Percentiles rank a stretch among this genome's conserved stretches.
Evolutionary conservation across 2,329 filamentous ascomycete species (phyloP).

Genomic region (Penicillium expansum): DNA sequence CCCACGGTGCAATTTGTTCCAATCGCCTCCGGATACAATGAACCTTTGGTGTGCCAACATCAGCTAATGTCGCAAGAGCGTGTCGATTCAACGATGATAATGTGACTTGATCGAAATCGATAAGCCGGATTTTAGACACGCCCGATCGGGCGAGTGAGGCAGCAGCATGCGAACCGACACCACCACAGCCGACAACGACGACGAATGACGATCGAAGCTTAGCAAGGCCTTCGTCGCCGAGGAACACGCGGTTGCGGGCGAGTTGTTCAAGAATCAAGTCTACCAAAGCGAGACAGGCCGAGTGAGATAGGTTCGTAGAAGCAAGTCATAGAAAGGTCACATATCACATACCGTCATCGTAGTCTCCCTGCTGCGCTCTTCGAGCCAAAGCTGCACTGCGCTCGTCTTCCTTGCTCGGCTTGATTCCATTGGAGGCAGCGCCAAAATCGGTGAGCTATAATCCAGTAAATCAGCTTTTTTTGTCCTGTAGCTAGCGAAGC

Average conservation of each 20-base stretch:
- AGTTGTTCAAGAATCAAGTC: conserved; percentile 93
- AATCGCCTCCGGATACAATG: conserved; percentile 75
- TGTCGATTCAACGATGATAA: conserved; percentile 94
- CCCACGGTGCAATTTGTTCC: conserved; percentile 87
- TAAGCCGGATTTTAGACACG: conserved; percentile 78
- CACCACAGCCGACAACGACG: conserved; percentile 87
- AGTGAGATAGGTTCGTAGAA: conserved; percentile 6
- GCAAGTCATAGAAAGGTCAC: not conserved
- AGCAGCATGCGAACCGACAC: conserved; percentile 88
- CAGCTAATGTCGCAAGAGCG: conserved; percentile 86
- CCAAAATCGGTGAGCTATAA: conserved; percentile 53
- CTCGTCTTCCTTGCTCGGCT: conserved; percentile 54
- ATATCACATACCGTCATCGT: conserved; percentile 56
- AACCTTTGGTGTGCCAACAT: conserved; percentile 92
- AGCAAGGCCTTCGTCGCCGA: conserved; percentile 74
- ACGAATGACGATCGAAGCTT: conserved; percentile 81
- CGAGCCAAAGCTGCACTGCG: conserved; percentile 57
- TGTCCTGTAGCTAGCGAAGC: not conserved
- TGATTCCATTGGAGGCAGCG: conserved; percentile 31
- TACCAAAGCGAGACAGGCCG: conserved; percentile 25
- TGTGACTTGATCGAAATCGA: conserved; percentile 98
- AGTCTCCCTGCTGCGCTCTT: conserved; percentile 61
- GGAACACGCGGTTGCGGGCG: conserved; percentile 86
- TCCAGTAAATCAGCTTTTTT: conserved; percentile 35
- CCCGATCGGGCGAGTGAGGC: conserved; percentile 85